phyloP scores from a whole-genome alignment of 495 filamentous ascomycete species.

The Penicillium dipodomyicola region DNA sequence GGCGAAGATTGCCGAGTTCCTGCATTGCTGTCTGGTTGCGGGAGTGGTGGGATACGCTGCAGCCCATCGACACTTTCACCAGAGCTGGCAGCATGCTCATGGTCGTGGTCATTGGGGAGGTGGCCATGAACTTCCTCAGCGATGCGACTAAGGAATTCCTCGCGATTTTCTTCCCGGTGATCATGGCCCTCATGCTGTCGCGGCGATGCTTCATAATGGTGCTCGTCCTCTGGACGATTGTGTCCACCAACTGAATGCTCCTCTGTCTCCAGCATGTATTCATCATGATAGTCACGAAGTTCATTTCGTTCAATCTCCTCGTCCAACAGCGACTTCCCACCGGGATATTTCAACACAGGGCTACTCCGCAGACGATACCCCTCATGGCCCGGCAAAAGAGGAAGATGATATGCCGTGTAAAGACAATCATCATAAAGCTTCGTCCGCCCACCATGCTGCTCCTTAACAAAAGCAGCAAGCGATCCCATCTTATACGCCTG shows the following conservation, averaged over 20 bases:
- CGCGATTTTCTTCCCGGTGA: conserved; percentile 13
- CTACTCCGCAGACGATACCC: conserved; percentile 87
- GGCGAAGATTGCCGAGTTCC: conserved; percentile 6
- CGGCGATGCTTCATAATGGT: conserved; percentile 25
- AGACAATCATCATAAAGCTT: conserved; percentile 99
- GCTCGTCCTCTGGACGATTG: conserved; percentile 35
- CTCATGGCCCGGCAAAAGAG: conserved; percentile 76
- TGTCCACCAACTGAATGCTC: conserved; percentile 40
- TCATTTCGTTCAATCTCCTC: conserved; percentile 97
- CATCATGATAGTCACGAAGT: conserved; percentile 82
- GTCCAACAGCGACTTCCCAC: conserved; percentile 88
- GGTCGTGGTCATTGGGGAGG: conserved; percentile 21
- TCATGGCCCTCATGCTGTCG: conserved; percentile 15
- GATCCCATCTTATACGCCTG: conserved; percentile 86
- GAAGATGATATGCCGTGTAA: conserved; percentile 92
- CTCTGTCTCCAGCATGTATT: conserved; percentile 65
- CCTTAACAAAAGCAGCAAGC: conserved; percentile 82
- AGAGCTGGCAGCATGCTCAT: conserved; percentile 17
- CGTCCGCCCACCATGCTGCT: conserved; percentile 85
- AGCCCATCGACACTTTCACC: background rate
- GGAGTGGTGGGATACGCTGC: background rate
- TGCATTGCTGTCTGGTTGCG: conserved; percentile 6
- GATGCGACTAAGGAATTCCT: conserved; percentile 18
- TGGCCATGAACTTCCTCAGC: conserved; percentile 25
- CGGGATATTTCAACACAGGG: conserved; percentile 85